A percentile compares a stretch with the other conserved stretches of the same genome.
phyloP scores from a whole-genome alignment of 148 eudicot genomes.

The Polygonum aviculare region DNA sequence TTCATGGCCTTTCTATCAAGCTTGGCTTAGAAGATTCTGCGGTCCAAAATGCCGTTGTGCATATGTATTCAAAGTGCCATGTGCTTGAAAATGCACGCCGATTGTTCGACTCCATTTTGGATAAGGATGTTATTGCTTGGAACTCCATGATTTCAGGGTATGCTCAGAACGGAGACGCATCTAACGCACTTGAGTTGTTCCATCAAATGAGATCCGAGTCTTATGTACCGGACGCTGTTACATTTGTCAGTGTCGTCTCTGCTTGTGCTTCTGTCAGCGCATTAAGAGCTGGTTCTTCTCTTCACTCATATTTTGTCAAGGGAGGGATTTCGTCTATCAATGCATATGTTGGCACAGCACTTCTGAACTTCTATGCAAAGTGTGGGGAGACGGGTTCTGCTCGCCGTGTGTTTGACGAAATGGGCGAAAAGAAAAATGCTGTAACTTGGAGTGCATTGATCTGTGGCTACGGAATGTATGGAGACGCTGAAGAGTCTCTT shows the following conservation, averaged over 20 bases:
- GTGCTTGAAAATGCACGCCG: slow-evolving; percentile 33
- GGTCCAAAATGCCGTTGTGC: slow-evolving; percentile 62
- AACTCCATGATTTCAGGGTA: slow-evolving; percentile 71
- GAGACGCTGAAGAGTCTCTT: slow-evolving; percentile 46
- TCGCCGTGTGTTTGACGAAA: slow-evolving; percentile 50
- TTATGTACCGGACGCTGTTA: slow-evolving; percentile 46
- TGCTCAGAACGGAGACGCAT: slow-evolving; percentile 42
- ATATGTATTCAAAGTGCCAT: slow-evolving; percentile 73
- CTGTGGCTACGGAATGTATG: slow-evolving; percentile 66
- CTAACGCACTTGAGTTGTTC: slow-evolving; percentile 49
- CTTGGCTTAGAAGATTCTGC: slow-evolving; percentile 40
- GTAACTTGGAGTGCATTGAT: slow-evolving; percentile 76
- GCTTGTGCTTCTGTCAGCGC: slow-evolving; percentile 59
- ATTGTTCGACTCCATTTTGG: slow-evolving; percentile 40
- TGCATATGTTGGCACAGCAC: slow-evolving; percentile 46
- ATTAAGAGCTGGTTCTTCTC: slow-evolving; percentile 45
- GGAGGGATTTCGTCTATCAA: slow-evolving; percentile 41
- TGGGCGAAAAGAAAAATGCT: slow-evolving; percentile 43
- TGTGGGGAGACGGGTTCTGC: slow-evolving; percentile 63
- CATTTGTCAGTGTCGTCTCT: slow-evolving; percentile 49
- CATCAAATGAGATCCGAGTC: slow-evolving; percentile 46
- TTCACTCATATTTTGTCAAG: slow-evolving; percentile 47
- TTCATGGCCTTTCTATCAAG: slow-evolving; percentile 51
- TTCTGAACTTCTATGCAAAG: slow-evolving; percentile 74
- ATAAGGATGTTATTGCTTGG: slow-evolving; percentile 60